Conservation (phyloP, 2,329 filamentous ascomycete genomes). For the Cercospora brassicicola region DNA sequence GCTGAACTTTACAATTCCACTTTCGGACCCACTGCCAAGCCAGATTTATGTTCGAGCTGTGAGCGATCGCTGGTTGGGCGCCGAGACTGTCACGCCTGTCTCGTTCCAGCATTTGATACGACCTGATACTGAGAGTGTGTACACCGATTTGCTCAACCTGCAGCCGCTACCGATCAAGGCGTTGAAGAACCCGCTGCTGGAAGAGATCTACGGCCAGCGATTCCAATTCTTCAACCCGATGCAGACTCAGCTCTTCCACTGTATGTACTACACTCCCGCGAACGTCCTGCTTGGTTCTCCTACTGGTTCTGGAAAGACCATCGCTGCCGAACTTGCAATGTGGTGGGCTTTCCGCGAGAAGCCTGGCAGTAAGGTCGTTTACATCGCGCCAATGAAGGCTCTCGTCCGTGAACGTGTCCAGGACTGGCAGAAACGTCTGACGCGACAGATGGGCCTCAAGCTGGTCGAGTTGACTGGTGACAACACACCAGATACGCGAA, state of each 20-base stretch:
- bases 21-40: constrained; percentile 87
- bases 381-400: constrained; percentile 99
- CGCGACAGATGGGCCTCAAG: constrained; percentile 78
- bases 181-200: constrained; percentile 79
- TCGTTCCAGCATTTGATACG: constrained; percentile 98
- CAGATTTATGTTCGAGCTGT: constrained; percentile 96
- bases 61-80: constrained; percentile 93
- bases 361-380: constrained; percentile 94
- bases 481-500: constrained; percentile 94
- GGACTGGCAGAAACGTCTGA: constrained; percentile 85
- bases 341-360: constrained; percentile 98
- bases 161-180: constrained; percentile 86
- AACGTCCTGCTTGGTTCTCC: constrained; percentile 95
- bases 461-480: constrained; percentile 95
- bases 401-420: constrained; percentile 93
- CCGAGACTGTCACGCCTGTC: constrained; percentile 90
- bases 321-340: constrained; percentile 94
- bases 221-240: constrained; percentile 99
- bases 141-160: constrained; percentile 88
- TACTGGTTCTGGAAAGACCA: constrained; percentile 95
- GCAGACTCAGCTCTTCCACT: constrained; percentile 98
- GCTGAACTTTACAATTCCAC: constrained; percentile 93
- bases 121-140: constrained; percentile 94
- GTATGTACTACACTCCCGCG: constrained; percentile 84
- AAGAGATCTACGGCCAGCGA: constrained; percentile 82